Conservation (phyloP, 1,284 basidiomycete species). For the Lentinus polychrous region DNA sequence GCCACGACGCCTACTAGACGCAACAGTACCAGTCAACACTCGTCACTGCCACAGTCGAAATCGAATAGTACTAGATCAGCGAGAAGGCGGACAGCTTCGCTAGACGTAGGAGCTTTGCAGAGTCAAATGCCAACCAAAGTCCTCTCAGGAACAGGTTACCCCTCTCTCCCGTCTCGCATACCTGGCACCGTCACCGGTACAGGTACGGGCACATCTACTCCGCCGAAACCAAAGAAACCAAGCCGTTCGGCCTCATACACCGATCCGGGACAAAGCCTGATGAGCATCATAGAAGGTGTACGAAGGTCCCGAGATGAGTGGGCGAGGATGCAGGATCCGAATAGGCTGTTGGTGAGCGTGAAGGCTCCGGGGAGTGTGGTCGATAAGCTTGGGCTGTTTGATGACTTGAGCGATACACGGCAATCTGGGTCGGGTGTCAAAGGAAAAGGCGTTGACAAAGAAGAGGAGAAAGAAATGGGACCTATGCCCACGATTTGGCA, state of each 20-base stretch:
- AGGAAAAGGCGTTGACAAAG: slow-evolving; percentile 1
- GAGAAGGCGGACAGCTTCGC: slow-evolving; percentile 8
- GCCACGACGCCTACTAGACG: neutral
- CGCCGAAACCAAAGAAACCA: slow-evolving; percentile 4
- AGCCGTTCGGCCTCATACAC: slow-evolving; percentile 3
- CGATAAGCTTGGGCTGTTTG: slow-evolving; percentile 11
- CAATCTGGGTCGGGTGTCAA: too few species aligned
- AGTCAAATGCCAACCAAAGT: slow-evolving; percentile 2
- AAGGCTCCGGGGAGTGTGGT: slow-evolving; percentile 32
- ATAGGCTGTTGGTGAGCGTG: slow-evolving; percentile 23
- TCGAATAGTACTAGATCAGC: neutral
- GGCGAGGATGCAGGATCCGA: slow-evolving; percentile 22
- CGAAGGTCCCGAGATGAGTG: slow-evolving; percentile 32
- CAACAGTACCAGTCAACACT: neutral
- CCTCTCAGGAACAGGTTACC: slow-evolving; percentile 1
- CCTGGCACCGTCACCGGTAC: neutral
- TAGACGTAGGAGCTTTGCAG: slow-evolving; percentile 4
- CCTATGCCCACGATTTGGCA: neutral
- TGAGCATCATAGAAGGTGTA: slow-evolving; percentile 64
- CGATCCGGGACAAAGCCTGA: slow-evolving; percentile 37
- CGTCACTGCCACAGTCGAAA: neutral
- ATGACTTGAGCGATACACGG: neutral
- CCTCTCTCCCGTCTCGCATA: neutral
- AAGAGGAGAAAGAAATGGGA: slow-evolving; percentile 3
- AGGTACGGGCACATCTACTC: neutral